phyloP scores from a whole-genome alignment of 371 early-diverging fungal species.

The Haplosporangium sp. region DNA sequence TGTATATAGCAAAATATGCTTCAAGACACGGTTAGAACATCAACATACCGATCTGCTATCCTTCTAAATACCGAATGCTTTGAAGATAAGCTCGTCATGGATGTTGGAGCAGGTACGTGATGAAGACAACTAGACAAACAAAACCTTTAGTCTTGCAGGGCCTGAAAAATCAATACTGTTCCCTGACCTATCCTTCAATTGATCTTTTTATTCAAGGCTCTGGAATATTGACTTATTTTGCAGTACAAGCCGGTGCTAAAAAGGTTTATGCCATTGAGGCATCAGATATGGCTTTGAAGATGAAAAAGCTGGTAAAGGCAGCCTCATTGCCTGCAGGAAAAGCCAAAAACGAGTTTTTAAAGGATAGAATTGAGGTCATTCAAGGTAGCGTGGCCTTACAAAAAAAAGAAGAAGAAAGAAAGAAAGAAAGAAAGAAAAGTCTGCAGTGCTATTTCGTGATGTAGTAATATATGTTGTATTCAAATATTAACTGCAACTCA shows the following conservation, averaged over 20 bases:
- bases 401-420: too few species aligned
- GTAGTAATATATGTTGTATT: neutral
- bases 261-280: conserved; percentile 97
- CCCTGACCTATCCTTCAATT: neutral
- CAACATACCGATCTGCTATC: conserved; percentile 95
- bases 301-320: conserved; percentile 80
- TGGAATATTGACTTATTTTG: conserved; percentile 95
- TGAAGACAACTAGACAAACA: neutral
- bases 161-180: too few species aligned
- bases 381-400: conserved; percentile 63
- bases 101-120: conserved; percentile 90
- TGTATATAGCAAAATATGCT: conserved; percentile 95
- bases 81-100: conserved; percentile 87
- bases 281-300: conserved; percentile 93
- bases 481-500: neutral
- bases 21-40: conserved; percentile 93
- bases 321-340: conserved; percentile 58
- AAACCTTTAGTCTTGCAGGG: neutral
- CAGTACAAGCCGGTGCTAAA: conserved; percentile 91
- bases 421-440: too few species aligned
- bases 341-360: conserved; percentile 83
- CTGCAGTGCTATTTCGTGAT: neutral
- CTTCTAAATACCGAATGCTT: conserved; percentile 81
- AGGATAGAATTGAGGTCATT: conserved; percentile 85
- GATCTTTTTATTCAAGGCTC: conserved; percentile 57